These are phyloP conservation scores for Juglanconis oblonga DNA, from an alignment of 2,329 filamentous ascomycete species.

Conservation along the genomic window DNA sequence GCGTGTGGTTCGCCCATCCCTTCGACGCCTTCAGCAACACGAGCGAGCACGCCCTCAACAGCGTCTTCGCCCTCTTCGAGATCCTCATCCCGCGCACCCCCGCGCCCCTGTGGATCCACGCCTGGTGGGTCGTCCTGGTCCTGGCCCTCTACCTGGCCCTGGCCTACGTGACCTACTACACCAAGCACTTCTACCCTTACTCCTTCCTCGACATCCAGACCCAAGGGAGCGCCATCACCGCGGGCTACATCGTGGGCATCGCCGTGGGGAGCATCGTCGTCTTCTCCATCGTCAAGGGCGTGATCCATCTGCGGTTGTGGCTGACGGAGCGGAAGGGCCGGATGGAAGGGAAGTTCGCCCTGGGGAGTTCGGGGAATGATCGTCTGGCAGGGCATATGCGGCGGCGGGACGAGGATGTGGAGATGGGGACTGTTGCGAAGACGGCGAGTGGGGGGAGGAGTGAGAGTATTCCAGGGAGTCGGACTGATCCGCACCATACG, in stretches of 20 bases:
- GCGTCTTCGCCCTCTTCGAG: slow-evolving; percentile 71
- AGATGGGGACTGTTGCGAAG: slow-evolving; percentile 8
- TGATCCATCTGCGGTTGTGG: slow-evolving; percentile 50
- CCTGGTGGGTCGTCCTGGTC: slow-evolving; percentile 66
- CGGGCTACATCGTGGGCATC: slow-evolving; percentile 63
- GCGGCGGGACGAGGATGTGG: slow-evolving; percentile 4
- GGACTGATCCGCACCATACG: slow-evolving; percentile 3
- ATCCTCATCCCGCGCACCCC: slow-evolving; percentile 65
- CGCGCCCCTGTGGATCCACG: slow-evolving; percentile 60
- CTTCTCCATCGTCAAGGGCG: slow-evolving; percentile 48
- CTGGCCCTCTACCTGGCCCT: slow-evolving; percentile 70
- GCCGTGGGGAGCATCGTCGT: slow-evolving; percentile 49
- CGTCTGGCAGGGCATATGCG: slow-evolving; percentile 7
- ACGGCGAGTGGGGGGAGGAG: neutral
- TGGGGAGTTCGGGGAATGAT: slow-evolving; percentile 20
- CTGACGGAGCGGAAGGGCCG: slow-evolving; percentile 45
- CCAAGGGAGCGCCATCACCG: slow-evolving; percentile 52
- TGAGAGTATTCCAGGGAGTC: slow-evolving; percentile 1
- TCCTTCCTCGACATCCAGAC: slow-evolving; percentile 64
- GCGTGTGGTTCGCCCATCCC: slow-evolving; percentile 46
- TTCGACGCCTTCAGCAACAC: slow-evolving; percentile 64
- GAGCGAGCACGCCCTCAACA: slow-evolving; percentile 74
- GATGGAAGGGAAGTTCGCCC: slow-evolving; percentile 40
- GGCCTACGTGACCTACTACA: slow-evolving; percentile 69
- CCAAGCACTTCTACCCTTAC: slow-evolving; percentile 74